These are phyloP conservation scores for Nakaseomyces nivariensis DNA, from an alignment of 1,139 yeast genomes.

Conservation along the genomic window DNA sequence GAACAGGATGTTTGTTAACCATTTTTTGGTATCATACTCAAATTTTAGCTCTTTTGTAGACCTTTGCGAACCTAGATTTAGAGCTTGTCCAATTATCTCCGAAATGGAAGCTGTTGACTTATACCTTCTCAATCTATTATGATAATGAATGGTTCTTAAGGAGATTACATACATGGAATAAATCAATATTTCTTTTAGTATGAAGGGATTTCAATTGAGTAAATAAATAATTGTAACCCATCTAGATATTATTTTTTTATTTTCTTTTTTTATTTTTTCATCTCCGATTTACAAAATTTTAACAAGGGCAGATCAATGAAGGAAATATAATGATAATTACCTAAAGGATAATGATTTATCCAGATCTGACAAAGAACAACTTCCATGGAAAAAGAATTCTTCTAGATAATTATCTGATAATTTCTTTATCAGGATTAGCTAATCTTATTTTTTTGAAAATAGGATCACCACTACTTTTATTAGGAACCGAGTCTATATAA, in stretches of 20 bases:
- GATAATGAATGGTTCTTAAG: neutral
- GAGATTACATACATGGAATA: neutral
- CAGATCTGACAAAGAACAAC: too few species aligned
- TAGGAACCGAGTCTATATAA: neutral
- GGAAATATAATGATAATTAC: too few species aligned
- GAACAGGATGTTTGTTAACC: neutral
- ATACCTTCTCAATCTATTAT: neutral
- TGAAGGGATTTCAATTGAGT: neutral
- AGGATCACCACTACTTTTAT: neutral
- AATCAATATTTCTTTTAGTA: neutral
- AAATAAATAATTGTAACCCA: neutral
- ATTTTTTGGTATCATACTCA: neutral
- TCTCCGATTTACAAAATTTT: neutral
- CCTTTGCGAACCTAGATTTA: neutral
- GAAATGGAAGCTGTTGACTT: neutral
- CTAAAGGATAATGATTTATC: too few species aligned
- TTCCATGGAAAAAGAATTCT: too few species aligned
- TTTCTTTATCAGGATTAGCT: neutral
- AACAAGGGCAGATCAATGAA: too few species aligned
- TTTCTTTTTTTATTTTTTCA: too few species aligned
- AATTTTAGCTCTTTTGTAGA: neutral
- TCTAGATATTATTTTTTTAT: neutral
- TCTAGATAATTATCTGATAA: neutral
- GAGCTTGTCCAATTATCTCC: neutral
- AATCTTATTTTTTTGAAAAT: neutral